Conservation (phyloP, 371 early-diverging fungal genomes). For the Actinomortierella ambigua region DNA sequence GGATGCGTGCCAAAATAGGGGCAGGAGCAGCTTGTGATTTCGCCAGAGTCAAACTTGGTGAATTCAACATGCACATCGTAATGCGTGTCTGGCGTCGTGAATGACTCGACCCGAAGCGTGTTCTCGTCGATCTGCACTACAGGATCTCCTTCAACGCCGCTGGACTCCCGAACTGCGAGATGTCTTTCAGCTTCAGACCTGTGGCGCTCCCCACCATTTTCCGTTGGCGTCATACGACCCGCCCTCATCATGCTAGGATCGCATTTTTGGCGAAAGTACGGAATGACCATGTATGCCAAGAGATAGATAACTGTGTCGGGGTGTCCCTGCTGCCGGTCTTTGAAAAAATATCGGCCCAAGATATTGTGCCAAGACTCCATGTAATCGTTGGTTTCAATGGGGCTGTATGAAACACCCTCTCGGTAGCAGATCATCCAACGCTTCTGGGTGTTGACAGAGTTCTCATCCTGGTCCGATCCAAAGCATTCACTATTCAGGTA, state of each 20-base stretch:
- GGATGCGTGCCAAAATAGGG: no score
- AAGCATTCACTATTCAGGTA: constrained; percentile 17
- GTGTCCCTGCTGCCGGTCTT: constrained; percentile 16
- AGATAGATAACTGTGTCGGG: constrained; percentile 18
- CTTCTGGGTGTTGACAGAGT: background rate
- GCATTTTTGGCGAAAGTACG: constrained; percentile 18
- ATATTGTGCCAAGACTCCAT: constrained; percentile 20
- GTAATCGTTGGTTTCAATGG: constrained; percentile 17
- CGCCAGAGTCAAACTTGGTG: no score
- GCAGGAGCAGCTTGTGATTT: no score
- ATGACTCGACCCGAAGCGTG: no score
- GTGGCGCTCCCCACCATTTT: constrained; percentile 4
- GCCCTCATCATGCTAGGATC: constrained; percentile 9
- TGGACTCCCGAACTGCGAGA: background rate
- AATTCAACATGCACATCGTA: no score
- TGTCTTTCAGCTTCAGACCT: background rate
- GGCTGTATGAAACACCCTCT: constrained; percentile 11
- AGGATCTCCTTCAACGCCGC: background rate
- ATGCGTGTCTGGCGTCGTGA: no score
- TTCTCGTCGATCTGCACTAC: no score
- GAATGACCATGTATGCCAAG: constrained; percentile 10
- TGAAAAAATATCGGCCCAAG: constrained; percentile 17
- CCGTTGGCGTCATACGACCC: constrained; percentile 11
- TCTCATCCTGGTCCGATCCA: background rate
- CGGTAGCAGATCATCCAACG: constrained; percentile 24